These are phyloP conservation scores for Hypericum perforatum DNA, from an alignment of 345 rosid genomes.

Conservation along the genomic window DNA sequence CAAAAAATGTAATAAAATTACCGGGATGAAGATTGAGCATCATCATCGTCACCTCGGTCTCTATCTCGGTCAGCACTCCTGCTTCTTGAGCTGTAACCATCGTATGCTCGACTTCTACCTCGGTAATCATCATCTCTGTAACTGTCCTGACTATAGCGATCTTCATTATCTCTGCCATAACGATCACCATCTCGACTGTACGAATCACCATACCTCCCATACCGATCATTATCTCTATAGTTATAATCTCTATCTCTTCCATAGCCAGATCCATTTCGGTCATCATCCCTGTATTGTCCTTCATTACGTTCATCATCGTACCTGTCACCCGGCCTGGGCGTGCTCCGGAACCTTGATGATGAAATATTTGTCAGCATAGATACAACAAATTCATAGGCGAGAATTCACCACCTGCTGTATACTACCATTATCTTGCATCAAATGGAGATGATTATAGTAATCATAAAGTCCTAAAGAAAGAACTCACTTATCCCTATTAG, in stretches of 20 bases:
- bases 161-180: conserved; percentile 57
- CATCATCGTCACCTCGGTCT: conserved; percentile 51
- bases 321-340: conserved; percentile 60
- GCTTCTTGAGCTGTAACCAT: conserved; percentile 52
- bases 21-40: conserved; percentile 59
- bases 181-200: conserved; percentile 65
- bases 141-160: conserved; percentile 59
- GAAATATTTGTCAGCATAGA: background rate
- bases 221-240: conserved; percentile 73
- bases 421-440: too few relatives aligned
- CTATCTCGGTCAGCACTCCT: conserved; percentile 56
- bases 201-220: conserved; percentile 65
- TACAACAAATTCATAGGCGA: background rate
- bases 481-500: conserved; percentile 87
- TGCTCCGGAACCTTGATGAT: conserved; percentile 45
- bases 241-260: too few relatives aligned
- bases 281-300: conserved; percentile 15
- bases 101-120: conserved; percentile 71
- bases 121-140: conserved; percentile 68
- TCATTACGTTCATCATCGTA: conserved; percentile 64
- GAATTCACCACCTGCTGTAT: background rate
- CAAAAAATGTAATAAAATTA: conserved; percentile 14
- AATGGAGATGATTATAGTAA: background rate
- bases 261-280: too few relatives aligned
- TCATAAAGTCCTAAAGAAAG: background rate